Evolutionary conservation across 306 rosid genomes (phyloP).

Genomic region (peach (Prunus persica)): DNA sequence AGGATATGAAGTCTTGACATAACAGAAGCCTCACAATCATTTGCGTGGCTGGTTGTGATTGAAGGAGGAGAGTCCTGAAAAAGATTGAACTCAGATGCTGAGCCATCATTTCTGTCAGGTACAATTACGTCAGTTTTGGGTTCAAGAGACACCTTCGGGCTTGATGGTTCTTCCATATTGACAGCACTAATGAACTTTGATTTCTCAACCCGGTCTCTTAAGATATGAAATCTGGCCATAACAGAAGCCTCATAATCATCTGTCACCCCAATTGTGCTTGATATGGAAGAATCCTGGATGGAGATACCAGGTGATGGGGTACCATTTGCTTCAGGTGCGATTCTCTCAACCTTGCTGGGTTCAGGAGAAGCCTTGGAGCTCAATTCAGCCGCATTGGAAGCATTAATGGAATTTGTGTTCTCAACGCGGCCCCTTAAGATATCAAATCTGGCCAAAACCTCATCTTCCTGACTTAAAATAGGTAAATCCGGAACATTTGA

Average conservation of each 20-base stretch:
- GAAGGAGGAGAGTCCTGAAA: constrained; percentile 29
- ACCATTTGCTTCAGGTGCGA: constrained; percentile 16
- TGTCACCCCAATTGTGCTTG: constrained; percentile 20
- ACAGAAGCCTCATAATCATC: constrained; percentile 57
- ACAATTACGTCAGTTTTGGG: not conserved
- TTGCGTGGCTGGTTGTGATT: constrained; percentile 15
- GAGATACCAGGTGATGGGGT: constrained; percentile 23
- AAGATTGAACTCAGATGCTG: constrained; percentile 14
- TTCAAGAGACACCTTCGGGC: not conserved
- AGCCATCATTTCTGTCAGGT: constrained; percentile 21
- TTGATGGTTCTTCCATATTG: constrained; percentile 3
- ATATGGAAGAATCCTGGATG: constrained; percentile 27
- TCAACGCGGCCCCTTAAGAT: constrained; percentile 32
- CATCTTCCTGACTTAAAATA: constrained; percentile 26
- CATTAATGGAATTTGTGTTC: constrained; percentile 15
- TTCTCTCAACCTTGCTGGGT: constrained; percentile 27
- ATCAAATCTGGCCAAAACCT: constrained; percentile 39
- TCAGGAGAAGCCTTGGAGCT: constrained; percentile 31
- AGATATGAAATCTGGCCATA: constrained; percentile 49
- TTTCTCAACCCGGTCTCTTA: constrained; percentile 37
- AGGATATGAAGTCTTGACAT: constrained; percentile 50
- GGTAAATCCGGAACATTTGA: constrained; percentile 27
- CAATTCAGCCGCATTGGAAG: constrained; percentile 23
- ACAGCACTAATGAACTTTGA: constrained; percentile 15
- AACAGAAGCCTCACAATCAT: constrained; percentile 49